Conservation (phyloP, 2,329 filamentous ascomycete species). For the Penicillium sp. region DNA sequence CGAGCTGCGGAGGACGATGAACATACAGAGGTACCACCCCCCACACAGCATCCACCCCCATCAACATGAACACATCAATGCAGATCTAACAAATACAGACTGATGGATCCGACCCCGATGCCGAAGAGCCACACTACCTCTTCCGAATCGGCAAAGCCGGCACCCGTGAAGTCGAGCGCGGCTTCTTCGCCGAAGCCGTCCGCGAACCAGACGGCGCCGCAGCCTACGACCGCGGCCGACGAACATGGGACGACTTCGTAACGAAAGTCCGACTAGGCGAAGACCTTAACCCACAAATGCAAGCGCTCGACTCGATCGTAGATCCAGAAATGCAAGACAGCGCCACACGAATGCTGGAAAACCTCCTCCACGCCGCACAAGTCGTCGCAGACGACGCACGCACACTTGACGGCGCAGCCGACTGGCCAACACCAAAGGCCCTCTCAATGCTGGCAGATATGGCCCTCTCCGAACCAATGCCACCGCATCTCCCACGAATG, state of each 20-base stretch:
- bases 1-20: conserved; percentile 29
- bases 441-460: conserved; percentile 43
- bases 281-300: conserved; percentile 45
- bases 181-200: conserved; percentile 41
- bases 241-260: conserved; percentile 47
- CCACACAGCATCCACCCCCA: not conserved
- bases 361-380: conserved; percentile 36
- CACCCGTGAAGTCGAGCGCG: conserved; percentile 32
- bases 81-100: conserved; percentile 23
- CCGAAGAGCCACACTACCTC: conserved; percentile 29
- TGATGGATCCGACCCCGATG: conserved; percentile 36
- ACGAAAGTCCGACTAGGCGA: conserved; percentile 43
- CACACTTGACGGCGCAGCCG: conserved; percentile 14
- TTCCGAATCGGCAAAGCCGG: conserved; percentile 27
- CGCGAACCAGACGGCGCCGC: conserved; percentile 39
- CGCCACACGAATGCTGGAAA: conserved; percentile 27
- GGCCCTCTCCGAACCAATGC: conserved; percentile 22
- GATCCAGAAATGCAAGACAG: conserved; percentile 29
- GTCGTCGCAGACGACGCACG: conserved; percentile 19
- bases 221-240: conserved; percentile 37
- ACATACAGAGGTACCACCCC: conserved; percentile 31
- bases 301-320: conserved; percentile 37
- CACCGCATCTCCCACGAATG: conserved; percentile 44
- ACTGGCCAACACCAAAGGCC: conserved; percentile 29
- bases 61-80: not conserved